phyloP scores from a whole-genome alignment of 1,284 basidiomycete species.

The Cryptococcus floricola region DNA sequence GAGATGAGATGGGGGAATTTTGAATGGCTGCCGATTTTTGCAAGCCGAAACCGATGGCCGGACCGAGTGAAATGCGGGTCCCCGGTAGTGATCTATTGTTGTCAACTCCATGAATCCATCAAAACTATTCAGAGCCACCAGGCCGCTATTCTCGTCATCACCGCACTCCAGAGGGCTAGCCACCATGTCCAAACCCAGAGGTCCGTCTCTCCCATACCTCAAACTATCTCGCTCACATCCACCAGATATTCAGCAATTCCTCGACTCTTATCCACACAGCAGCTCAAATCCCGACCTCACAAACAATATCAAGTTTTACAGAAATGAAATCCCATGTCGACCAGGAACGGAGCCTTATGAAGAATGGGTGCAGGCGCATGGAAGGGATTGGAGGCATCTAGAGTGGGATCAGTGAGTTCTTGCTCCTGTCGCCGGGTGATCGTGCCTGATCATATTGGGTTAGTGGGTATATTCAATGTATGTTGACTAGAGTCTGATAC shows the following conservation, averaged over 20 bases:
- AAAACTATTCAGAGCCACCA: neutral
- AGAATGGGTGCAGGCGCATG: constrained; percentile 60
- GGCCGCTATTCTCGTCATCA: neutral
- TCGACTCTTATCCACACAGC: constrained; percentile 58
- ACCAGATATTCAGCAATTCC: constrained; percentile 50
- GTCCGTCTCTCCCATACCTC: neutral
- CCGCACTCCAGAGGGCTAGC: neutral
- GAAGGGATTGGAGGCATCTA: constrained; percentile 59
- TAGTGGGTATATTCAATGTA: constrained; percentile 35
- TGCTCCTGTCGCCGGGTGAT: neutral
- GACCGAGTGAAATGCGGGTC: too few species aligned
- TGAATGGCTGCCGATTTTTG: too few species aligned
- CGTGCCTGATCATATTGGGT: neutral
- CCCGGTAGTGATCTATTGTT: neutral
- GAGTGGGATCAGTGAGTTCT: constrained; percentile 59
- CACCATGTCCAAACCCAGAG: constrained; percentile 4
- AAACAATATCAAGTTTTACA: constrained; percentile 64
- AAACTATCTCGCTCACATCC: neutral
- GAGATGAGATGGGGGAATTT: too few species aligned
- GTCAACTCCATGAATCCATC: neutral
- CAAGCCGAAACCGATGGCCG: too few species aligned
- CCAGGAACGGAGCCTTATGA: constrained; percentile 63
- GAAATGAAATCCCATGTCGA: constrained; percentile 56
- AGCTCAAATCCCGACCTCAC: constrained; percentile 49
- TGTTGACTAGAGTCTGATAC: neutral